A percentile compares a stretch with the other conserved stretches of the same genome.
Conservation (phyloP, 371 early-diverging fungal genomes). For the Aphelidium insulamus region DNA sequence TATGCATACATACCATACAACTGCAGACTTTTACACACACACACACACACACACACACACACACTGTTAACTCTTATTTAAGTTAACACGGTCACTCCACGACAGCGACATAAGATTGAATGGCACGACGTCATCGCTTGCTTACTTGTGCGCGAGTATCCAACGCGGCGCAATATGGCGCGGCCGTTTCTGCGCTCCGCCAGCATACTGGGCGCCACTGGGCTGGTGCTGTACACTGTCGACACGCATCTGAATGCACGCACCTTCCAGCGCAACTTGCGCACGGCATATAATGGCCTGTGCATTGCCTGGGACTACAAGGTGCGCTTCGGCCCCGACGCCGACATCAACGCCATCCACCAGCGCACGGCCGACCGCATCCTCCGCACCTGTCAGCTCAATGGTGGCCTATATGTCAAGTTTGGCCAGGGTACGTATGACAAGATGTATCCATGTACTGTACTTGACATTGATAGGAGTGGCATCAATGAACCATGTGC, state of each 20-base stretch:
- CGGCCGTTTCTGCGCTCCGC: no score
- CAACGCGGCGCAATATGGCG: no score
- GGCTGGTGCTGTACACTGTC: no score
- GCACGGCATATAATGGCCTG: slow-evolving; percentile 30
- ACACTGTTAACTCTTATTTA: no score
- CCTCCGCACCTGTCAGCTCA: slow-evolving; percentile 48
- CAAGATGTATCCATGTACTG: not conserved
- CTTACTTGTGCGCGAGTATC: no score
- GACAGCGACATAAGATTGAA: no score
- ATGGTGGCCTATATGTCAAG: slow-evolving; percentile 75
- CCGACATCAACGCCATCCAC: slow-evolving; percentile 29
- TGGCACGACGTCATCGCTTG: no score
- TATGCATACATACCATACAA: no score
- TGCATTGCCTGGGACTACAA: slow-evolving; percentile 35
- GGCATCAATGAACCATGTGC: slow-evolving; percentile 9
- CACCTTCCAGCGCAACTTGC: slow-evolving; percentile 21
- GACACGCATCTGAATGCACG: slow-evolving; percentile 32
- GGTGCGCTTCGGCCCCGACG: slow-evolving; percentile 36
- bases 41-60: no score
- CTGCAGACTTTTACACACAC: no score
- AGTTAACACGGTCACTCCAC: no score
- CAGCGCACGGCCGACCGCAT: slow-evolving; percentile 44
- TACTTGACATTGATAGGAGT: not conserved
- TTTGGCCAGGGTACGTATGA: slow-evolving; percentile 15
- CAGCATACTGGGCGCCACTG: no score